Percentiles rank a stretch among this genome's conserved stretches.
phyloP scores from a whole-genome alignment of 495 filamentous ascomycete species.

The Hypoxylon subgilvum region DNA sequence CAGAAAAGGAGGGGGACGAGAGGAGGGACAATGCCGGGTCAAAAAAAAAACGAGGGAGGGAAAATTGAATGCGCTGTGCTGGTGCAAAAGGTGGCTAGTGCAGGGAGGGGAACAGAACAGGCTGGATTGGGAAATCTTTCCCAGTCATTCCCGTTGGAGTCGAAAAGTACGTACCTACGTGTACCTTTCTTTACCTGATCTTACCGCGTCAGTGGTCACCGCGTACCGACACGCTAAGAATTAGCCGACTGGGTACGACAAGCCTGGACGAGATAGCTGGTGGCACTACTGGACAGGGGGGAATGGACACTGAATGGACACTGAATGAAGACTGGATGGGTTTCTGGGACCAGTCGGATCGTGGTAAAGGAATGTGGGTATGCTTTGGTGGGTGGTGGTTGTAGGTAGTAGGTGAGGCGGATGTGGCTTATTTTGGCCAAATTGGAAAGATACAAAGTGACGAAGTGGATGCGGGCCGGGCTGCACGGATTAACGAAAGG shows the following conservation, averaged over 20 bases:
- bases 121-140: conserved; percentile 23
- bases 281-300: conserved; percentile 16
- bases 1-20: conserved; percentile 47
- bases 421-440: conserved; percentile 30
- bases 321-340: too few species aligned
- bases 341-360: conserved; percentile 39
- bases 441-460: conserved; percentile 29
- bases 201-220: not conserved
- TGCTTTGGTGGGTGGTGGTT: not conserved
- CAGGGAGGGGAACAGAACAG: conserved; percentile 20
- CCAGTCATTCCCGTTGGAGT: too few species aligned
- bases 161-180: conserved; percentile 9
- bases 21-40: conserved; percentile 47
- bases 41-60: conserved; percentile 49
- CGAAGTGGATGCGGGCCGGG: conserved; percentile 33
- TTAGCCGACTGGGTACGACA: conserved; percentile 34
- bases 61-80: conserved; percentile 43
- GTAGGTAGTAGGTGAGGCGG: conserved; percentile 28
- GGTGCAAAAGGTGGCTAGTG: conserved; percentile 37
- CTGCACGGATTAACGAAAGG: conserved; percentile 29
- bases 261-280: conserved; percentile 5
- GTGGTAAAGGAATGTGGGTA: conserved; percentile 20
- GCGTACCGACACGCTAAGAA: conserved; percentile 26
- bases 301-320: conserved; percentile 13
- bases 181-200: too few species aligned